These are phyloP conservation scores for Cercospora canescens DNA, from an alignment of 2,329 filamentous ascomycete species.

Conservation along the genomic window DNA sequence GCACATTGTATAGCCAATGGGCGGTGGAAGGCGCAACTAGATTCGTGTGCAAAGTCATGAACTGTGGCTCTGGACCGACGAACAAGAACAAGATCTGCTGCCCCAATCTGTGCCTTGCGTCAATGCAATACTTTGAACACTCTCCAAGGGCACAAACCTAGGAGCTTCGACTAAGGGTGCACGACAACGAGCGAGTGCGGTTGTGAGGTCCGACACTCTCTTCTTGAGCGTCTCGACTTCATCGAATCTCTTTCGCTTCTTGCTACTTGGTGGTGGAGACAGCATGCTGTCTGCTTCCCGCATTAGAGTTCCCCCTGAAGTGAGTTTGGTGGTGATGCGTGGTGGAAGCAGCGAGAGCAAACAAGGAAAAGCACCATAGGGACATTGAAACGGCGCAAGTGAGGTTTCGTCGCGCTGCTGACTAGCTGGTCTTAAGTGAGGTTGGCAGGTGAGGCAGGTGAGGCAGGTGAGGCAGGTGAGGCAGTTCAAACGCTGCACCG, in stretches of 20 bases:
- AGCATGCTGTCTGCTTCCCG: not conserved
- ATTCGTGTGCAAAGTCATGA: conserved; percentile 20
- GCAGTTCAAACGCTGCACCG: not conserved
- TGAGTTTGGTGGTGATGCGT: not conserved
- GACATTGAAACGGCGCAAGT: not conserved
- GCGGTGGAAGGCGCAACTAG: conserved; percentile 12
- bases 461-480: too few relatives aligned
- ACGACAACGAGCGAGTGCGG: not conserved
- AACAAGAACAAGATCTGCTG: conserved; percentile 23
- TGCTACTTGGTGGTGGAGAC: not conserved
- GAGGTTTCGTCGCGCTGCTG: not conserved
- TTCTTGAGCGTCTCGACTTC: not conserved
- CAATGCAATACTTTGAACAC: not conserved
- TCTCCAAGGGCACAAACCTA: not conserved
- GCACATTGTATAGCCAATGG: conserved; percentile 9
- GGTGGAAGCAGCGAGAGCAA: not conserved
- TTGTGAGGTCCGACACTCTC: not conserved
- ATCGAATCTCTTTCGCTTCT: not conserved
- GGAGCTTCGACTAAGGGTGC: not conserved
- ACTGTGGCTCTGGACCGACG: conserved; percentile 14
- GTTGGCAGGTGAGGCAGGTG: not conserved
- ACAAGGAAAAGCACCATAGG: not conserved
- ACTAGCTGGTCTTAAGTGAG: not conserved
- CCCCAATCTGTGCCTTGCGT: conserved; percentile 12
- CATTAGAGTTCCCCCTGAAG: not conserved